Percentiles rank a stretch among this genome's conserved stretches.
Conservation (phyloP, 1,284 basidiomycete species). For the Trichosporon ovoides region DNA sequence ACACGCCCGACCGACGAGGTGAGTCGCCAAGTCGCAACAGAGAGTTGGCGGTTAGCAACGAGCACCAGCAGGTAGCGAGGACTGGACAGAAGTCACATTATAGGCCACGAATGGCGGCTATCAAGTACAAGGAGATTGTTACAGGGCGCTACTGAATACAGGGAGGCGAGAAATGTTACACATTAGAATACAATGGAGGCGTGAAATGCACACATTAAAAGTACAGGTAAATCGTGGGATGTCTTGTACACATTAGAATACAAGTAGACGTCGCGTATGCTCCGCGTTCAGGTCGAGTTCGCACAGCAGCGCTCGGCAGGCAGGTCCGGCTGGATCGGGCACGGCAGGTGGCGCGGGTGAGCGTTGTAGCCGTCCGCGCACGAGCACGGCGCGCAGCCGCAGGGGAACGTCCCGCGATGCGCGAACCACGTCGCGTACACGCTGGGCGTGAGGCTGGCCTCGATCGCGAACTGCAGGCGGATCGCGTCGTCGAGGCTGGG, state of each 20-base stretch:
- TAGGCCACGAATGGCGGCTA: neutral
- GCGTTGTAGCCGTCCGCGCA: neutral
- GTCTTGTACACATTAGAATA: neutral
- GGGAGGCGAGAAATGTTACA: neutral
- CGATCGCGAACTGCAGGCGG: neutral
- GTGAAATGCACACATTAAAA: too few relatives aligned
- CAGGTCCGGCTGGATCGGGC: neutral
- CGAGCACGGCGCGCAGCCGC: neutral
- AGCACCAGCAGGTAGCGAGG: too few relatives aligned
- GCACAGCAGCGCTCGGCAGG: neutral
- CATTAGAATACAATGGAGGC: too few relatives aligned
- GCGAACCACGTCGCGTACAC: conserved; percentile 2
- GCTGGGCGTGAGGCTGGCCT: neutral
- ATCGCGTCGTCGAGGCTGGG: neutral
- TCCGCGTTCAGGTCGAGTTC: too few relatives aligned
- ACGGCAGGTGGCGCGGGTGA: conserved; percentile 1
- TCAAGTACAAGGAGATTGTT: neutral
- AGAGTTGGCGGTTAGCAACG: too few relatives aligned
- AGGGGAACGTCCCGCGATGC: neutral
- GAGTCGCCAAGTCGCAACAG: neutral
- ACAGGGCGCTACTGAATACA: too few relatives aligned
- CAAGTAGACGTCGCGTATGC: neutral
- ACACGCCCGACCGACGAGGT: neutral
- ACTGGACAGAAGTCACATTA: too few relatives aligned
- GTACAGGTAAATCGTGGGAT: too few relatives aligned